Evolutionary conservation across 352 stramenopile species (phyloP).

Genomic region (Thraustotheca clavata): DNA sequence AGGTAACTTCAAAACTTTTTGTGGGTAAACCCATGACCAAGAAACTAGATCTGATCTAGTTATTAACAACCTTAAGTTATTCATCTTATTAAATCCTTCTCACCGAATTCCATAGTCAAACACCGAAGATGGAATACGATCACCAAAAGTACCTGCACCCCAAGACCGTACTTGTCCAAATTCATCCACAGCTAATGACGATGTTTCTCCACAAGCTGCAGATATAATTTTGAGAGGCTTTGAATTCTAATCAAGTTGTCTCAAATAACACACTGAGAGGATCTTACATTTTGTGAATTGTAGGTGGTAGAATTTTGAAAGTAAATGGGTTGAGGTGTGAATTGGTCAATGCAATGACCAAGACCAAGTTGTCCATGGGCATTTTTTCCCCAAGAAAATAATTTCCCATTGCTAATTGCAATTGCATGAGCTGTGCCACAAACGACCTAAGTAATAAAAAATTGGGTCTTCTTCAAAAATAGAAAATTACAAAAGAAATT

Average conservation of each 20-base stretch:
- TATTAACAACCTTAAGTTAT: background rate
- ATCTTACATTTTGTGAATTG: background rate
- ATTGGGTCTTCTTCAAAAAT: too few relatives aligned
- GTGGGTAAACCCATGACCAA: background rate
- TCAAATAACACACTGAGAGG: conserved; percentile 9
- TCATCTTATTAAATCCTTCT: background rate
- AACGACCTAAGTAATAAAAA: conserved; percentile 39
- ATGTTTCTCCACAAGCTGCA: conserved; percentile 62
- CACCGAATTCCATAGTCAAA: background rate
- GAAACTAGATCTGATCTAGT: background rate
- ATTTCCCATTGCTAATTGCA: conserved; percentile 35
- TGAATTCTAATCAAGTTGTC: conserved; percentile 1
- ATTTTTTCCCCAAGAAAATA: conserved; percentile 75
- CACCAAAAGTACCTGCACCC: conserved; percentile 33
- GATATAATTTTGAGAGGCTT: conserved; percentile 21
- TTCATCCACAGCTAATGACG: conserved; percentile 59
- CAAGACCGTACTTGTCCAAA: conserved; percentile 71
- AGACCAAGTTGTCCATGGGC: conserved; percentile 72
- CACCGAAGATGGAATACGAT: background rate
- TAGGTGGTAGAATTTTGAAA: background rate
- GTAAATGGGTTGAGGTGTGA: conserved; percentile 8
- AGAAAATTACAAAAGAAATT: too few relatives aligned
- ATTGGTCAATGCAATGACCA: conserved; percentile 31
- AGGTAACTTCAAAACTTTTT: background rate
- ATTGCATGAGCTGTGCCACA: conserved; percentile 76